phyloP scores from a whole-genome alignment of 345 rosid genomes.

The Salix viminalis region DNA sequence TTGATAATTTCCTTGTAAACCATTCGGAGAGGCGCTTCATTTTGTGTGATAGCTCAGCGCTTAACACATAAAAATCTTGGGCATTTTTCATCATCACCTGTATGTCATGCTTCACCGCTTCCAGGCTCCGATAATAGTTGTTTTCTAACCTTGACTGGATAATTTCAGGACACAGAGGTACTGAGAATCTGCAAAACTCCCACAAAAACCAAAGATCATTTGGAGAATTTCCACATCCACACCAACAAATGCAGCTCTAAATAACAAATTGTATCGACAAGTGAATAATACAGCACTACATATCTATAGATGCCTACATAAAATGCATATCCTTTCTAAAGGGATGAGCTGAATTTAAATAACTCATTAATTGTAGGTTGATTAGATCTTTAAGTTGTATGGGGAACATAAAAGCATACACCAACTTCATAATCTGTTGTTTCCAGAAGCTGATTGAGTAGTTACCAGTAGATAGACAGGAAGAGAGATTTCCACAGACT shows the following conservation, averaged over 20 bases:
- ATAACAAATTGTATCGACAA: not conserved
- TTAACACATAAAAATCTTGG: conserved; percentile 5
- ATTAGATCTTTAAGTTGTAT: not conserved
- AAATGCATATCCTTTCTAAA: not conserved
- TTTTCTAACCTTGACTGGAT: conserved; percentile 19
- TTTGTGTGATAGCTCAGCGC: conserved; percentile 10
- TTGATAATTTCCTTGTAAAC: conserved; percentile 13
- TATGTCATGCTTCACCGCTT: conserved; percentile 26
- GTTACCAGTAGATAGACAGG: too few relatives aligned
- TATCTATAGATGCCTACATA: not conserved
- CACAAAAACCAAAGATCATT: not conserved
- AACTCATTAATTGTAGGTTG: not conserved
- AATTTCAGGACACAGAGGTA: conserved; percentile 25
- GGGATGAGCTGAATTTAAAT: not conserved
- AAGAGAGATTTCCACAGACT: too few relatives aligned
- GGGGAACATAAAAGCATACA: too few relatives aligned
- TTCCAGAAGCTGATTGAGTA: too few relatives aligned
- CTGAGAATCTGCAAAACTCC: conserved; percentile 22
- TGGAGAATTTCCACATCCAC: not conserved
- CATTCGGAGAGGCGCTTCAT: conserved; percentile 18
- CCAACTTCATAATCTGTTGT: too few relatives aligned
- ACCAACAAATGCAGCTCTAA: not conserved
- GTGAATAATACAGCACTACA: not conserved
- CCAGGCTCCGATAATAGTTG: conserved; percentile 21
- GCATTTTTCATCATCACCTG: conserved; percentile 28